Evolutionary conservation across 2,329 filamentous ascomycete genomes (phyloP).

Genomic region (Pseudogymnoascus sp.): DNA sequence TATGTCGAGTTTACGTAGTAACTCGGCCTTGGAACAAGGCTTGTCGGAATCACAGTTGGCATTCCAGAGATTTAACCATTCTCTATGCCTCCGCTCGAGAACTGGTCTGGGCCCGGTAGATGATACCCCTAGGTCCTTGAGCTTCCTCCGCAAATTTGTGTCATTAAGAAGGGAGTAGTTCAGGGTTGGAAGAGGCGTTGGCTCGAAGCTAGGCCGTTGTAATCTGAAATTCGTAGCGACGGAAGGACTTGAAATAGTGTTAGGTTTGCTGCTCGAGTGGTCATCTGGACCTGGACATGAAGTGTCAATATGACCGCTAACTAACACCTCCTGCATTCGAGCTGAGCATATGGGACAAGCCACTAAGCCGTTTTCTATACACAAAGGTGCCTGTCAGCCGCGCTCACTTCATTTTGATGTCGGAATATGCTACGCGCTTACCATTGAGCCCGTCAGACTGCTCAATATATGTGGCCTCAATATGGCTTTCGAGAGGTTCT

Average conservation of each 20-base stretch:
- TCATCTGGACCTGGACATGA: neutral
- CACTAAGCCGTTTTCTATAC: slow-evolving; percentile 50
- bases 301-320: slow-evolving; percentile 70
- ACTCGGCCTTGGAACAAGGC: slow-evolving; percentile 60
- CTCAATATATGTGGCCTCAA: neutral
- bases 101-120: slow-evolving; percentile 58
- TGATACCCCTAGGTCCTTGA: slow-evolving; percentile 72
- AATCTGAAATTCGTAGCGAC: neutral
- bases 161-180: slow-evolving; percentile 89
- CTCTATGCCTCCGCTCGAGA: slow-evolving; percentile 72
- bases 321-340: slow-evolving; percentile 70
- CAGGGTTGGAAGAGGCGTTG: slow-evolving; percentile 65
- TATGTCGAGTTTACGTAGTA: slow-evolving; percentile 69
- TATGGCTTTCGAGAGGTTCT: neutral
- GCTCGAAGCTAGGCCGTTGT: slow-evolving; percentile 15
- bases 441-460: neutral
- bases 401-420: neutral
- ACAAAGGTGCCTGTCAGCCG: neutral
- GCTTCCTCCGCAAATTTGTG: slow-evolving; percentile 65
- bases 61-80: slow-evolving; percentile 96
- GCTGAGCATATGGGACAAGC: slow-evolving; percentile 73
- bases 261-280: slow-evolving; percentile 19
- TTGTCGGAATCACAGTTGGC: slow-evolving; percentile 82
- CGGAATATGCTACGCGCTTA: neutral
- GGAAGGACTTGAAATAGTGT: neutral